Evolutionary conservation across 208 protist species (phyloP), one percentile per base, ranked within the genome.

Genomic region (Acanthamoeba triangularis): DNA sequence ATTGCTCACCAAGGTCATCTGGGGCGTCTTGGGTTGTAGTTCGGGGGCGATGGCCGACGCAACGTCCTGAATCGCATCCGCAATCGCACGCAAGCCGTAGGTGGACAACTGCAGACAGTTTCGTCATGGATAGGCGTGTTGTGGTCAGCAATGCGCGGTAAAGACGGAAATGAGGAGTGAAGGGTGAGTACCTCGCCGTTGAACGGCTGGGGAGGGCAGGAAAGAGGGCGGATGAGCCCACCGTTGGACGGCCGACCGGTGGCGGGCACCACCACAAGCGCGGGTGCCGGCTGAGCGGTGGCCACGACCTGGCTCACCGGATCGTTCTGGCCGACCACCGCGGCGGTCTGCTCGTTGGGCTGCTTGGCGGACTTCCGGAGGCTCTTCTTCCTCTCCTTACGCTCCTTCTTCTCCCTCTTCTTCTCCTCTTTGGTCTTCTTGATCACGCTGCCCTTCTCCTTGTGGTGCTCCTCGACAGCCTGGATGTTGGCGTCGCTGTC

Each of bases 41-140:
- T 88, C 80, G 52, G 80, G 80, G 6, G 80, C 80, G 49, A 88
- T n/a, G 14, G 80, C 30, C n/a, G 30, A 33, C 4, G 49, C 52
- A 14, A 88, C 49, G 14, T 88, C 80, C 49, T 63, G 25, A 14
- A 88, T 88, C 33, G 80, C 80, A 25, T 88, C 80, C 13, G 23
- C 28, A n/a, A 88, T 88, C 6, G 80, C 80, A 35, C 80, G 80
- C 80, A 88, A 49, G 25, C 80, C 80, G 80, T 88, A 88, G n/a
- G 23, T 63, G 44, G 80, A 88, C 52, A 88, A 30, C 76, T 85
- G 76, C 44, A 78, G 14, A 37, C 13, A 4, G 20, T 72, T 10
- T 11, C 33, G 69, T 4, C 65, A 30, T 11, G 2, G 13, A 56
- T 14, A 56, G 5, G 16, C 6, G 2, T 2, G 52, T 54, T 18